Conservation (phyloP, 2,329 filamentous ascomycete species). For the Sporothrix luriei region DNA sequence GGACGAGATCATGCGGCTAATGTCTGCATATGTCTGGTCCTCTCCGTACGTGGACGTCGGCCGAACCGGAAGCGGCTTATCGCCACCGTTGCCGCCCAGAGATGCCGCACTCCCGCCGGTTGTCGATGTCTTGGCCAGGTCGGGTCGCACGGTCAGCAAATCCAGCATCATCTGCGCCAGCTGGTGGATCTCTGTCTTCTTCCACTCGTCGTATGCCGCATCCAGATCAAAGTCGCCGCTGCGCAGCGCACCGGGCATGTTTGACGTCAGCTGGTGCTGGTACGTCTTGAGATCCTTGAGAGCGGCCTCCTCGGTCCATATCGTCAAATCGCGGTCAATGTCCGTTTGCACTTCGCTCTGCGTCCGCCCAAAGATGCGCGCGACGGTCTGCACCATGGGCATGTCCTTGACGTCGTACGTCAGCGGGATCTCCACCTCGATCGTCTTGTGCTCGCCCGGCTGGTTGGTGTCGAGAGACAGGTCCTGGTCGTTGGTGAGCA, state of each 20-base stretch:
- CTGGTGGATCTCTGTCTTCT: slow-evolving; percentile 82
- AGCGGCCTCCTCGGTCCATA: slow-evolving; percentile 91
- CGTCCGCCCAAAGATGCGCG: slow-evolving; percentile 79
- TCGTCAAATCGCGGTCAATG: slow-evolving; percentile 75
- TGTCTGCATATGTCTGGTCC: slow-evolving; percentile 57
- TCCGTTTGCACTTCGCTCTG: slow-evolving; percentile 81
- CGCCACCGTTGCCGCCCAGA: slow-evolving; percentile 37
- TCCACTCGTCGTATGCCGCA: slow-evolving; percentile 87
- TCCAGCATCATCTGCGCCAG: slow-evolving; percentile 92
- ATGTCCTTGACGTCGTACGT: slow-evolving; percentile 97
- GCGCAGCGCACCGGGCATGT: slow-evolving; percentile 74
- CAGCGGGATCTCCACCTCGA: slow-evolving; percentile 80
- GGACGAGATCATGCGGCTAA: slow-evolving; percentile 56
- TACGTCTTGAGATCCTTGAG: slow-evolving; percentile 91
- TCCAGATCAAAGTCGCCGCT: slow-evolving; percentile 88
- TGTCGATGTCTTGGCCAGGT: slow-evolving; percentile 76
- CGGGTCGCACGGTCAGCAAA: slow-evolving; percentile 81
- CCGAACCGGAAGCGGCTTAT: slow-evolving; percentile 61
- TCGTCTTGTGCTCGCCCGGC: slow-evolving; percentile 63
- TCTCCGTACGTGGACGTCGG: slow-evolving; percentile 51
- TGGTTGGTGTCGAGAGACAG: slow-evolving; percentile 66
- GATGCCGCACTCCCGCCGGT: slow-evolving; percentile 45
- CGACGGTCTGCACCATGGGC: slow-evolving; percentile 86
- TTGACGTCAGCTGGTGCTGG: slow-evolving; percentile 81
- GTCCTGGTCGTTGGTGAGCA: slow-evolving; percentile 92